phyloP scores from a whole-genome alignment of 192 early-diverging fungal species.

The Geranomyces michiganensis region DNA sequence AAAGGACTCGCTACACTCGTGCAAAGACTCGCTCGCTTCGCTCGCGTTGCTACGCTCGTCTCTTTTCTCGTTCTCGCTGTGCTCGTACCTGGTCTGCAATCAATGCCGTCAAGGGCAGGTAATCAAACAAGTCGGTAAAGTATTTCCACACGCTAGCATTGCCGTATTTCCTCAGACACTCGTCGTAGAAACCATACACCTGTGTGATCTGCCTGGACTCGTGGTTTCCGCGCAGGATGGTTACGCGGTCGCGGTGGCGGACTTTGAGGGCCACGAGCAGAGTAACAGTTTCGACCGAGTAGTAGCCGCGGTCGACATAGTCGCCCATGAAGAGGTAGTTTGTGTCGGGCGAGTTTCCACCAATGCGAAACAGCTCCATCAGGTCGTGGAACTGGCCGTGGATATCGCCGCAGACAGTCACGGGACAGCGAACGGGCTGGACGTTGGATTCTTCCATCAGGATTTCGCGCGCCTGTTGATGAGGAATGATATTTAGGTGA shows the following conservation, averaged over 20 bases:
- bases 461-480: slow-evolving; percentile 90
- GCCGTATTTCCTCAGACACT: slow-evolving; percentile 94
- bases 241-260: slow-evolving; percentile 91
- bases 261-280: slow-evolving; percentile 93
- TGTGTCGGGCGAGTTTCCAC: slow-evolving; percentile 94
- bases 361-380: slow-evolving; percentile 89
- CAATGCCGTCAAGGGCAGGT: slow-evolving; percentile 89
- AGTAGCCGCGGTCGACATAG: slow-evolving; percentile 86
- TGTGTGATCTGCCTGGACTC: slow-evolving; percentile 95
- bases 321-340: slow-evolving; percentile 95
- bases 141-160: slow-evolving; percentile 96
- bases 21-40: too few species aligned
- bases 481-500: too few species aligned
- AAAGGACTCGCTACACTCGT: too few species aligned
- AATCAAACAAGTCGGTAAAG: slow-evolving; percentile 98
- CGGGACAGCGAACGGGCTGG: slow-evolving; percentile 92
- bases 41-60: too few species aligned
- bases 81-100: slow-evolving; percentile 84
- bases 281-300: slow-evolving; percentile 94
- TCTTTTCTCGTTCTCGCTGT: too few species aligned
- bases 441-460: slow-evolving; percentile 96
- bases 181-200: slow-evolving; percentile 98
- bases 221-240: slow-evolving; percentile 92
- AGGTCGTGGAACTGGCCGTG: slow-evolving; percentile 98
- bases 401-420: slow-evolving; percentile 98